A percentile compares a stretch with the other conserved stretches of the same genome.
phyloP scores from a whole-genome alignment of 73 alveolate species.

The Blepharisma japonicum region DNA sequence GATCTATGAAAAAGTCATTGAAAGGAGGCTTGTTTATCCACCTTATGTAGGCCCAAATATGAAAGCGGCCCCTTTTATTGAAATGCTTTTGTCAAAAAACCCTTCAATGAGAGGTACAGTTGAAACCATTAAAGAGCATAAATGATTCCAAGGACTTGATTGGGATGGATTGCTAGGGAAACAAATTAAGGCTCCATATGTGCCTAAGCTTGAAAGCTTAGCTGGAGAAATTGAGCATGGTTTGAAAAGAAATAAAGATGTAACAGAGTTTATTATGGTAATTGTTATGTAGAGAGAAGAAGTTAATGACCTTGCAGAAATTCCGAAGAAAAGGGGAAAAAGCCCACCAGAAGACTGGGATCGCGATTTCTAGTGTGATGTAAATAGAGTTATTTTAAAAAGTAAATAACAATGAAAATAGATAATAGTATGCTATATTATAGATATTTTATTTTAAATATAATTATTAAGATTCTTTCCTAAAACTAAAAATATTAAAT shows the following conservation, averaged over 20 bases:
- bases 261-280: too few species aligned
- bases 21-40: constrained; percentile 22
- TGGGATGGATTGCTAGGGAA: constrained; percentile 16
- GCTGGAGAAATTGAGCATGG: constrained; percentile 10
- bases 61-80: constrained; percentile 26
- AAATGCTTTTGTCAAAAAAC: constrained; percentile 12
- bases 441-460: too few species aligned
- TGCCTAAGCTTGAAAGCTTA: neutral
- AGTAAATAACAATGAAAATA: too few species aligned
- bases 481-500: too few species aligned
- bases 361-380: too few species aligned
- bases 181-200: constrained; percentile 6
- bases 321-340: too few species aligned
- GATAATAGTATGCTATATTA: too few species aligned
- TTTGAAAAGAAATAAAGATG: neutral
- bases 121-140: neutral
- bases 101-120: constrained; percentile 17
- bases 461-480: too few species aligned
- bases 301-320: too few species aligned
- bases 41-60: neutral
- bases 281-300: too few species aligned
- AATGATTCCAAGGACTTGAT: neutral
- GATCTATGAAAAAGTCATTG: constrained; percentile 26
- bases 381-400: too few species aligned
- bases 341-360: too few species aligned